These are phyloP conservation scores for Candida pseudoglaebosa DNA, from an alignment of 805 yeast species.

Conservation along the genomic window DNA sequence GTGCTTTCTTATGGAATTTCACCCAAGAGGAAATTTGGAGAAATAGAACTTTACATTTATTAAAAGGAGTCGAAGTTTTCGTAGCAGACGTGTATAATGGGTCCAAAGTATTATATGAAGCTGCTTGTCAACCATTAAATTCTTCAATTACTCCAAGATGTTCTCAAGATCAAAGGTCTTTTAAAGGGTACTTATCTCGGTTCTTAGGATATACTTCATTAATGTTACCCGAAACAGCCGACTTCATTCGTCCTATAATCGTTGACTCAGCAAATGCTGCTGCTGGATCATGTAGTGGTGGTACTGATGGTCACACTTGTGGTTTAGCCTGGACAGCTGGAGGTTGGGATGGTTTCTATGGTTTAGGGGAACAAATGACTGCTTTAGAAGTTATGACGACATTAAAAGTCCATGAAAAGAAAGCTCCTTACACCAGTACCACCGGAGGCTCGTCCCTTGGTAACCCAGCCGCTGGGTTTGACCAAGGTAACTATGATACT, in stretches of 20 bases:
- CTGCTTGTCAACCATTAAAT: conserved; percentile 67
- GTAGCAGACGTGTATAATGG: conserved; percentile 35
- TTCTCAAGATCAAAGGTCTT: conserved; percentile 86
- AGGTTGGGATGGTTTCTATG: conserved; percentile 59
- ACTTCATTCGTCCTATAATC: conserved; percentile 43
- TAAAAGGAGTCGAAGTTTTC: conserved; percentile 53
- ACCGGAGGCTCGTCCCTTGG: conserved; percentile 73
- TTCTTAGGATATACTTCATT: conserved; percentile 71
- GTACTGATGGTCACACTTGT: conserved; percentile 71
- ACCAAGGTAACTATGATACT: conserved; percentile 31
- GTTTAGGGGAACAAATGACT: conserved; percentile 76
- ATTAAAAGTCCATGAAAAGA: conserved; percentile 35
- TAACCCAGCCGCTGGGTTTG: conserved; percentile 65
- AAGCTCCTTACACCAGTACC: conserved; percentile 58
- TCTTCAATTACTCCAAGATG: conserved; percentile 38
- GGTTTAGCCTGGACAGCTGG: conserved; percentile 61
- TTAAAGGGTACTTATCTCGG: conserved; percentile 79
- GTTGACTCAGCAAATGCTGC: conserved; percentile 50
- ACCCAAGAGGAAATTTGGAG: conserved; percentile 69
- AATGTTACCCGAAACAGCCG: conserved; percentile 58
- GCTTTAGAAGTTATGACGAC: conserved; percentile 64
- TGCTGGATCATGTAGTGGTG: conserved; percentile 70
- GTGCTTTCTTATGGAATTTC: conserved; percentile 74
- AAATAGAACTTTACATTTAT: conserved; percentile 51
- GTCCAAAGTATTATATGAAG: conserved; percentile 61